phyloP scores from a whole-genome alignment of 176 grass and related monocot species.

The Oryza meridionalis region DNA sequence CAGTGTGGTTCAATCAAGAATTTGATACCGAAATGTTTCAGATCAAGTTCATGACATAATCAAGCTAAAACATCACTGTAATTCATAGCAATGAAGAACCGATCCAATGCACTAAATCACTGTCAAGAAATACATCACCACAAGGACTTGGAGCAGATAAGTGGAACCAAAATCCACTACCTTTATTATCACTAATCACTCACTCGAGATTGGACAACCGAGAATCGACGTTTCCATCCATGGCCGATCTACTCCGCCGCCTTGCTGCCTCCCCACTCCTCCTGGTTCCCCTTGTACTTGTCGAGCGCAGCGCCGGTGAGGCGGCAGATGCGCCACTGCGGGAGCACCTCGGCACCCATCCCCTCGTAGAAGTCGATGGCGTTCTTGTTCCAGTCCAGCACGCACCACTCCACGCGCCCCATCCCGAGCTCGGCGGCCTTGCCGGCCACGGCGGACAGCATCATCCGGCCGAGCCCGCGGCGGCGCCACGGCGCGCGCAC shows the following conservation, averaged over 20 bases:
- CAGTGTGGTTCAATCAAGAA: not conserved
- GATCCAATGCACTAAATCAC: constrained; percentile 21
- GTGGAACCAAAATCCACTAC: constrained; percentile 6
- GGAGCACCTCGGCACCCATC: constrained; percentile 92
- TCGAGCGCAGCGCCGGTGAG: constrained; percentile 57
- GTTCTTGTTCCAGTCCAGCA: constrained; percentile 90
- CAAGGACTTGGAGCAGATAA: constrained; percentile 4
- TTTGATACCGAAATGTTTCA: not conserved
- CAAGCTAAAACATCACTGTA: not conserved
- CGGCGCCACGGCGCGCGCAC: constrained; percentile 81
- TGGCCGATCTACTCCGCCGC: constrained; percentile 30
- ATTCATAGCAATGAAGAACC: not conserved
- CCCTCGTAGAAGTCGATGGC: constrained; percentile 86
- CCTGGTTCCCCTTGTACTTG: constrained; percentile 51
- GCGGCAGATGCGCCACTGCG: constrained; percentile 88
- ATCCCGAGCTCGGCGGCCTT: constrained; percentile 74
- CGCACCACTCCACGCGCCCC: constrained; percentile 87
- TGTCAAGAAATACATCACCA: constrained; percentile 10
- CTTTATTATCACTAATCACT: constrained; percentile 45
- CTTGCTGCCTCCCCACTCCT: not conserved
- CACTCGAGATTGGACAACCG: not conserved
- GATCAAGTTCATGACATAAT: not conserved
- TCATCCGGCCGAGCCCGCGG: constrained; percentile 73
- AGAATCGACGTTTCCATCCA: not conserved
- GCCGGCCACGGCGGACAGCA: constrained; percentile 75